These are phyloP conservation scores for Apostasia ramifera DNA, from an alignment of 106 monocot genomes.

Conservation along the genomic window DNA sequence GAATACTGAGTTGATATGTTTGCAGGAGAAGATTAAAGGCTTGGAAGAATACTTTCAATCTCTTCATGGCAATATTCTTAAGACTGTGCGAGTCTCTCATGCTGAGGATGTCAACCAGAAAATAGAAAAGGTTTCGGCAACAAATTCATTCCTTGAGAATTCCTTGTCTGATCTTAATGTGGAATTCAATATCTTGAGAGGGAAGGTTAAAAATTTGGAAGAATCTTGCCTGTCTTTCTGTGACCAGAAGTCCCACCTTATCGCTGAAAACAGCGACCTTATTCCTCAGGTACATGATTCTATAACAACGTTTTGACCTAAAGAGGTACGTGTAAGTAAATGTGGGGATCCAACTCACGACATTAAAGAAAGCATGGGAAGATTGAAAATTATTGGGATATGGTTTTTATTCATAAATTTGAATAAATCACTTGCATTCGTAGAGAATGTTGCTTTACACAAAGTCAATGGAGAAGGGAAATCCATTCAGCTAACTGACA, in stretches of 20 bases:
- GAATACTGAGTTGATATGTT: slow-evolving; percentile 33
- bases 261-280: slow-evolving; percentile 25
- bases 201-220: slow-evolving; percentile 19
- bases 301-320: too few relatives aligned
- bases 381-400: too few relatives aligned
- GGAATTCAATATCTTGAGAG: slow-evolving; percentile 17
- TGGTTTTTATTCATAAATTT: background rate
- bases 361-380: background rate
- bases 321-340: background rate
- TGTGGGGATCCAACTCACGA: background rate
- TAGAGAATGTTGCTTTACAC: background rate
- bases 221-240: slow-evolving; percentile 14
- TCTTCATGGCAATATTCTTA: slow-evolving; percentile 16
- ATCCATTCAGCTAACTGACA: background rate
- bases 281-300: slow-evolving; percentile 21
- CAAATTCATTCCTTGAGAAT: slow-evolving; percentile 17
- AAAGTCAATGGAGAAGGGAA: background rate
- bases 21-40: slow-evolving; percentile 18
- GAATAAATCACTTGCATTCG: background rate
- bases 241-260: slow-evolving; percentile 20
- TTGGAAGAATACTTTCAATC: slow-evolving; percentile 19
- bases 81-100: slow-evolving; percentile 19
- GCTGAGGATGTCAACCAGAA: slow-evolving; percentile 13
- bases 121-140: slow-evolving; percentile 21
- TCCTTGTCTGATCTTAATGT: slow-evolving; percentile 25